Evolutionary conservation across 345 rosid genomes (phyloP).

Genomic region (Populus simonii): DNA sequence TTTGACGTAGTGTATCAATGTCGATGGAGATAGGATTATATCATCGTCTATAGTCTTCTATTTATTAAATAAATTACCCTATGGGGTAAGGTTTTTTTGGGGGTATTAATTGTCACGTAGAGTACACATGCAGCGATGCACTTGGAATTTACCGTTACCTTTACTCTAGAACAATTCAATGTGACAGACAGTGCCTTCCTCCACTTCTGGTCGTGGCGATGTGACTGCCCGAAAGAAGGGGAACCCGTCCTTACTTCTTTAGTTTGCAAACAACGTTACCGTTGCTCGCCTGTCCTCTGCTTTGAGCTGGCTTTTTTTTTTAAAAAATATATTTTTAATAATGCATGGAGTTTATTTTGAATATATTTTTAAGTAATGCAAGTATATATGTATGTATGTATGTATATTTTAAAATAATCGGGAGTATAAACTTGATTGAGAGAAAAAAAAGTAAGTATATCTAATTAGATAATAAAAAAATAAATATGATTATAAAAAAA

Average conservation of each 20-base stretch:
- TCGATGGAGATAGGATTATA: not conserved
- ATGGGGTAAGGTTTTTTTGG: not conserved
- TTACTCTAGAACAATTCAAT: not conserved
- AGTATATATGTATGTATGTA: too few species aligned
- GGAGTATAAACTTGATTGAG: too few species aligned
- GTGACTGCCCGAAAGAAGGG: too few species aligned
- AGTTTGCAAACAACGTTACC: not conserved
- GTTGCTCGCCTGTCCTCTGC: not conserved
- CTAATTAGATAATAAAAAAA: too few species aligned
- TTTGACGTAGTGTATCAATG: not conserved
- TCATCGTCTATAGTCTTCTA: not conserved
- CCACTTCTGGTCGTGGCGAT: not conserved
- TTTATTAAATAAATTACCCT: not conserved
- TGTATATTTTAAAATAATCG: too few species aligned
- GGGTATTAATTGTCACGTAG: not conserved
- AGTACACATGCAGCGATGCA: not conserved
- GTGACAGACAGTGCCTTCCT: not conserved
- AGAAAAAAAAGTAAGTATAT: too few species aligned
- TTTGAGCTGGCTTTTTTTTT: too few species aligned
- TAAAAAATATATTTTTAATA: too few species aligned
- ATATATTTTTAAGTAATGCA: too few species aligned
- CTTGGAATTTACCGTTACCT: not conserved
- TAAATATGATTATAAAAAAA: too few species aligned
- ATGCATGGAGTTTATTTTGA: too few species aligned
- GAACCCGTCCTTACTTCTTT: too few species aligned